These are phyloP conservation scores for Senecio squalidus DNA, from an alignment of 140 eudicot genomes.

Conservation along the genomic window DNA sequence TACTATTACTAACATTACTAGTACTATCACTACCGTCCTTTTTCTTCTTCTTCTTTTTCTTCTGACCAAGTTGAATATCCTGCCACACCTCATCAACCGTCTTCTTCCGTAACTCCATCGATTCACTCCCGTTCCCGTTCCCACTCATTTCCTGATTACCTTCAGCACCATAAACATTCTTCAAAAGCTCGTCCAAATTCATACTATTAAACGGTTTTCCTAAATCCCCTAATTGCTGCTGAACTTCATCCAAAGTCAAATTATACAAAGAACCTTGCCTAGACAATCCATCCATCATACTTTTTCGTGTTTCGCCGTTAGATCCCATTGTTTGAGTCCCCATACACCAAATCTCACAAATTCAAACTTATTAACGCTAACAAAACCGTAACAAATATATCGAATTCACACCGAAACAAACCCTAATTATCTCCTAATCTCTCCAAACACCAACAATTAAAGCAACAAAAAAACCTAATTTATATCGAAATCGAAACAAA, in stretches of 20 bases:
- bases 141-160: slow-evolving; percentile 17
- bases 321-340: slow-evolving; percentile 60
- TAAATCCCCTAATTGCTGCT: slow-evolving; percentile 48
- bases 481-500: not conserved
- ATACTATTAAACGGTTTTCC: slow-evolving; percentile 65
- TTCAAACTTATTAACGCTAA: slow-evolving; percentile 7
- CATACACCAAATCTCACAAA: slow-evolving; percentile 16
- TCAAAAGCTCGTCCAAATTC: slow-evolving; percentile 68
- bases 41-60: slow-evolving; percentile 8
- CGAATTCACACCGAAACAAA: no score
- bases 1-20: not conserved
- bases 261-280: slow-evolving; percentile 51
- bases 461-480: not conserved
- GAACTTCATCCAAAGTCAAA: slow-evolving; percentile 48
- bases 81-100: slow-evolving; percentile 40
- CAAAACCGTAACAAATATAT: no score
- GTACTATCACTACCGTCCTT: not conserved
- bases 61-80: slow-evolving; percentile 20
- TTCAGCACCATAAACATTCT: slow-evolving; percentile 35
- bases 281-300: slow-evolving; percentile 28
- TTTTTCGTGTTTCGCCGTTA: slow-evolving; percentile 22
- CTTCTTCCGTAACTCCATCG: slow-evolving; percentile 27
- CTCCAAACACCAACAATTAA: no score
- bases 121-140: slow-evolving; percentile 30
- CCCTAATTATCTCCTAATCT: no score